phyloP scores from a whole-genome alignment of 1,139 yeast genomes.

The Blastobotrys malaysiensis region DNA sequence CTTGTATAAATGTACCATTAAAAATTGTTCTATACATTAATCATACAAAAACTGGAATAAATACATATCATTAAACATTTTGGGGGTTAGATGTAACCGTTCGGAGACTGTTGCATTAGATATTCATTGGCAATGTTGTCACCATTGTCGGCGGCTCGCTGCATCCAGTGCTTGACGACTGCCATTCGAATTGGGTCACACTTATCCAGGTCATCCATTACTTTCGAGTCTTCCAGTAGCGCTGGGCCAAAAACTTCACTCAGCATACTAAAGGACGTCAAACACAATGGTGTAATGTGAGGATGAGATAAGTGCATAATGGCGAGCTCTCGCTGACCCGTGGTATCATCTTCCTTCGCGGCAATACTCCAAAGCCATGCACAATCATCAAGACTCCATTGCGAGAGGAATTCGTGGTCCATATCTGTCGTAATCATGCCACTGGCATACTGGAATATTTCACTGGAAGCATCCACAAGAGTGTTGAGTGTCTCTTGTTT shows the following conservation, averaged over 20 bases:
- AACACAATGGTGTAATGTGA: conserved; percentile 24
- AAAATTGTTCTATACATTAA: background rate
- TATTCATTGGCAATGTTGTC: conserved; percentile 31
- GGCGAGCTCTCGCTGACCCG: conserved; percentile 31
- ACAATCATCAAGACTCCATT: conserved; percentile 27
- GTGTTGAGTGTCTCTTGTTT: conserved; percentile 31
- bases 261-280: conserved; percentile 27
- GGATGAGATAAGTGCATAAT: conserved; percentile 33
- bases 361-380: conserved; percentile 30
- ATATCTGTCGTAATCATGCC: conserved; percentile 21
- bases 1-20: background rate
- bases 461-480: conserved; percentile 31
- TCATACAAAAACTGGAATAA: background rate
- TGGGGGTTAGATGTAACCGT: conserved; percentile 7
- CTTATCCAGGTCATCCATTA: conserved; percentile 26
- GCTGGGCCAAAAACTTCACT: conserved; percentile 25
- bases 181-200: conserved; percentile 32
- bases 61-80: background rate
- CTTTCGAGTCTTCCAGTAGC: conserved; percentile 21
- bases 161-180: conserved; percentile 31
- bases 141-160: conserved; percentile 28
- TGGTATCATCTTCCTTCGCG: conserved; percentile 29
- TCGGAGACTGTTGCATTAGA: conserved; percentile 21
- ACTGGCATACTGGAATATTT: conserved; percentile 30
- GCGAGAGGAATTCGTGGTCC: conserved; percentile 19